phyloP scores from a whole-genome alignment of 441 rosid genomes.

The Brassica balearica region DNA sequence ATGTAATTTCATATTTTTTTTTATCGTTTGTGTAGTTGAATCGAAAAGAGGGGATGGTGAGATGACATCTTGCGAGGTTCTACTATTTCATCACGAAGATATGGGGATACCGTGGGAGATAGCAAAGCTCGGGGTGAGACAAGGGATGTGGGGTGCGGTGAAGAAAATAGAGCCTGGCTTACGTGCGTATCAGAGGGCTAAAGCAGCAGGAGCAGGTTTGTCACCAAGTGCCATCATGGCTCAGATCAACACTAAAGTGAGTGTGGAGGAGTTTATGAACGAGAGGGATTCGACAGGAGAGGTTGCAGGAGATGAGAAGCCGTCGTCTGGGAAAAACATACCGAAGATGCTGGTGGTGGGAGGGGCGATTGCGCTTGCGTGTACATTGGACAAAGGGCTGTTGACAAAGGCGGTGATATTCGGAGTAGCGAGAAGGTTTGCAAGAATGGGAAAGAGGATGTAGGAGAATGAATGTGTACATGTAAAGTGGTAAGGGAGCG shows the following conservation, averaged over 20 bases:
- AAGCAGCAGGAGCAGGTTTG: slow-evolving; percentile 61
- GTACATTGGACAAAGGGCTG: slow-evolving; percentile 76
- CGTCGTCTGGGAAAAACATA: slow-evolving; percentile 49
- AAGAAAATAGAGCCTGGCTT: slow-evolving; percentile 91
- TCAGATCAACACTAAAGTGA: slow-evolving; percentile 81
- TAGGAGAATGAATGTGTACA: slow-evolving; percentile 36
- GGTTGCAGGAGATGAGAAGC: slow-evolving; percentile 47
- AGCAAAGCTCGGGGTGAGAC: slow-evolving; percentile 90
- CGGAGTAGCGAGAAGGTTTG: slow-evolving; percentile 83
- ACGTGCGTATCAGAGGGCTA: slow-evolving; percentile 69
- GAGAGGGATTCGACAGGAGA: slow-evolving; percentile 52
- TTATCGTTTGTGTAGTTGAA: slow-evolving; percentile 60
- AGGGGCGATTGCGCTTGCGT: slow-evolving; percentile 81
- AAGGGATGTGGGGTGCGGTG: slow-evolving; percentile 99
- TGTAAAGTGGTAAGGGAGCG: slow-evolving; percentile 21
- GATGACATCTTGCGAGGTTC: slow-evolving; percentile 84
- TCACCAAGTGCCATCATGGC: slow-evolving; percentile 74
- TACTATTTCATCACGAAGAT: slow-evolving; percentile 92
- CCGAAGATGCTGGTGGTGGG: slow-evolving; percentile 74
- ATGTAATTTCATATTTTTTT: too few species aligned
- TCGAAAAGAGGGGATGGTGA: slow-evolving; percentile 81
- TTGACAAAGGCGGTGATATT: slow-evolving; percentile 79
- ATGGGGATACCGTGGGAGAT: slow-evolving; percentile 98
- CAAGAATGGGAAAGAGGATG: slow-evolving; percentile 73
- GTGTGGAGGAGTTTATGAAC: slow-evolving; percentile 54